Evolutionary conservation across 2,329 filamentous ascomycete genomes (phyloP), one percentile per base, ranked within the genome.

Genomic region (Colletotrichum acutatum): DNA sequence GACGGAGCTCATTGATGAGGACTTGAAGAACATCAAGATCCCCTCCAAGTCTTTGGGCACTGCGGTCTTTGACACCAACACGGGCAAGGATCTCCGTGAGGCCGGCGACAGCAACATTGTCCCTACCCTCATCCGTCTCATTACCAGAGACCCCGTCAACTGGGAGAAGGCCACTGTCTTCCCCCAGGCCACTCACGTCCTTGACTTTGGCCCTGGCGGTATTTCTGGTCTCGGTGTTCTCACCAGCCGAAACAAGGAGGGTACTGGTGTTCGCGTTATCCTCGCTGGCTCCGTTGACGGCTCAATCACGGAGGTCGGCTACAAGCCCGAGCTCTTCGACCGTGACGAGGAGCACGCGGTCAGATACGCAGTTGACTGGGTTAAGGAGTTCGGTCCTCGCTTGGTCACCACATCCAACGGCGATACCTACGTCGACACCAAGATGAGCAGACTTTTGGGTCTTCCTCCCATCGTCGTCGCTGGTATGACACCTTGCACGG

Each of bases 181-280:
- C 87, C 92, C 94, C 4, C 89, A 91, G 26, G 97, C 97, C 24
- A 98, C 96, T 4, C 97, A 99, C 82, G 94, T 99, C 69, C 86
- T 99, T 65, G 97, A 99, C 85, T 98, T 99, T 78, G 97, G 97
- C 59, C 97, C 97, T 26, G 97, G 97, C 79, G 97, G 97, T 75
- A 97, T 98, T 76, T 99, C 97, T 28, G 97, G 97, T 76, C 92
- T 99, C 26, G 97, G 97, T 80, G 94, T 97, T 58, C 87, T 99
- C 75, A 99, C 97, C 71, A 98, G 97, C 88, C 94, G 97, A 78
- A 99, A 98, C 89, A 99, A 99, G 87, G 97, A 99, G 83, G 97
- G 97, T 75, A 98, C 95, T 71, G 97, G 97, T 79, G 97, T 99
- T 46, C 95, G 96, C 74, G 95, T 99, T 76, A 98, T 99, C 76